Percentiles rank a stretch among this genome's conserved stretches.
These are phyloP conservation scores for Chytriomyces sp. DNA, from an alignment of 192 early-diverging fungal genomes.

Conservation along the genomic window DNA sequence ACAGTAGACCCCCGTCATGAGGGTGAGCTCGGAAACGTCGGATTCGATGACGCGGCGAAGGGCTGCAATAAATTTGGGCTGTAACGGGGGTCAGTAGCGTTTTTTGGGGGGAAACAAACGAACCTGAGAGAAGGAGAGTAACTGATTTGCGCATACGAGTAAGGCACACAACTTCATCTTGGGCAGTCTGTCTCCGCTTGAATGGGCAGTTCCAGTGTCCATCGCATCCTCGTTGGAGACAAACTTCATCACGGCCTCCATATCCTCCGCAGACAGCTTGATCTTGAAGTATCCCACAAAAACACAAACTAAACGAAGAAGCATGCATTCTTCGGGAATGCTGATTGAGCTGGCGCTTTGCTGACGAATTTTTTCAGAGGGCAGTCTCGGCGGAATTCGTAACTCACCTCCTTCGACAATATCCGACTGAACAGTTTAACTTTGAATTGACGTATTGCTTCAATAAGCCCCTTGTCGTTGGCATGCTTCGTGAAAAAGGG, in stretches of 20 bases:
- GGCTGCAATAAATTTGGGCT: constrained; percentile 18
- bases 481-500: background rate
- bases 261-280: constrained; percentile 1
- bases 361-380: background rate
- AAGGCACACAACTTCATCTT: background rate
- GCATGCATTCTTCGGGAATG: constrained; percentile 11
- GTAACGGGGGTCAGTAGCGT: background rate
- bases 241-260: background rate
- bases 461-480: background rate
- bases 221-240: too few relatives aligned
- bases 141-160: constrained; percentile 14
- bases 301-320: constrained; percentile 10
- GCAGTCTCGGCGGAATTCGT: background rate
- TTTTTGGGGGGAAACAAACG: background rate
- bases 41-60: constrained; percentile 1
- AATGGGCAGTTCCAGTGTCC: background rate
- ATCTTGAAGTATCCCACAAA: constrained; percentile 30
- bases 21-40: constrained; percentile 20
- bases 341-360: background rate
- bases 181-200: background rate
- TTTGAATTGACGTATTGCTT: background rate
- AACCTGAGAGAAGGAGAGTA: background rate
- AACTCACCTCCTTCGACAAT: background rate
- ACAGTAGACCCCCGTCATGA: constrained; percentile 31
- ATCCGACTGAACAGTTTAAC: background rate